Evolutionary conservation across 2,329 filamentous ascomycete genomes (phyloP).

Genomic region (Pezizomycotina sp.): DNA sequence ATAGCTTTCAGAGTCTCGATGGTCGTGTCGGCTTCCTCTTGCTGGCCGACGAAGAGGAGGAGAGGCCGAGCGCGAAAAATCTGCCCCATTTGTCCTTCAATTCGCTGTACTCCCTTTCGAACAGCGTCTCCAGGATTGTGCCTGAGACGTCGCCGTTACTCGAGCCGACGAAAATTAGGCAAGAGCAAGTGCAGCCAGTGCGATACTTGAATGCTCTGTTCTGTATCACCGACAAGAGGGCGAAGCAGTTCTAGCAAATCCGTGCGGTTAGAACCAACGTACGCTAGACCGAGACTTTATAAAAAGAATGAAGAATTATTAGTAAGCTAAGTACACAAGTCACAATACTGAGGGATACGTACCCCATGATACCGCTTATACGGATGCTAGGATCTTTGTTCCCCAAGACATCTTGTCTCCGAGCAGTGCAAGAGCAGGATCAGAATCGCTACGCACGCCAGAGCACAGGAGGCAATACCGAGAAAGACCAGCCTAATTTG

Average conservation of each 20-base stretch:
- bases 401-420: constrained; percentile 60
- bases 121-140: constrained; percentile 75
- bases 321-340: background rate
- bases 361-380: constrained; percentile 73
- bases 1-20: constrained; percentile 92
- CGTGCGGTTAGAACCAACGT: constrained; percentile 84
- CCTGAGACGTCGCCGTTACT: constrained; percentile 82
- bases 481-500: constrained; percentile 63
- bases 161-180: constrained; percentile 82
- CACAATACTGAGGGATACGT: background rate
- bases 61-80: constrained; percentile 86
- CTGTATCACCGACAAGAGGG: constrained; percentile 71
- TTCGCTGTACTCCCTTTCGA: constrained; percentile 73
- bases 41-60: constrained; percentile 84
- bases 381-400: constrained; percentile 62
- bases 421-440: constrained; percentile 75
- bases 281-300: constrained; percentile 62
- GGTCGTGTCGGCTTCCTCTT: constrained; percentile 97
- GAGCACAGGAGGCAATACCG: constrained; percentile 97
- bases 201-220: constrained; percentile 81
- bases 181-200: constrained; percentile 82
- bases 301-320: too few species aligned
- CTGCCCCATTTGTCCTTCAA: constrained; percentile 97
- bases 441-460: constrained; percentile 73
- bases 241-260: constrained; percentile 71